These are phyloP conservation scores for Akanthomyces muscarius DNA, from an alignment of 2,329 filamentous ascomycete species.

Conservation along the genomic window DNA sequence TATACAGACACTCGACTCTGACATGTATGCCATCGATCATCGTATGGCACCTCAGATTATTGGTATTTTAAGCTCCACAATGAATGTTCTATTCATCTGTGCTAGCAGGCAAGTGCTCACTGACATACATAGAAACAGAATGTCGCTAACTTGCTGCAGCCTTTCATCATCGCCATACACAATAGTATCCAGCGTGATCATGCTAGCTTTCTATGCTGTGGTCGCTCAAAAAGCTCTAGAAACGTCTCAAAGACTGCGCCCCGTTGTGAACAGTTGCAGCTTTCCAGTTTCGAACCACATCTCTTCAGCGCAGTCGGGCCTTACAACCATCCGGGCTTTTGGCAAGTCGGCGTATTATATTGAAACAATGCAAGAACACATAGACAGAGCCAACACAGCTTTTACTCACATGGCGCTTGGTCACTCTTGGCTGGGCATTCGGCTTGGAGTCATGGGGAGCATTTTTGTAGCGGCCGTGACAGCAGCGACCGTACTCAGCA, in stretches of 20 bases:
- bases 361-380: constrained; percentile 4
- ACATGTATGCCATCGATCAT: constrained; percentile 18
- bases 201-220: background rate
- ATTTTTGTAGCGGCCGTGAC: constrained; percentile 9
- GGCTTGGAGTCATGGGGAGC: constrained; percentile 11
- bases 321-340: constrained; percentile 19
- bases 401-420: constrained; percentile 10
- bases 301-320: constrained; percentile 1
- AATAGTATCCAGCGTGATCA: background rate
- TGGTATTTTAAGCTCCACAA: background rate
- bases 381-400: constrained; percentile 11
- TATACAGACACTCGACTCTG: constrained; percentile 7
- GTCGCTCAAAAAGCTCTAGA: background rate
- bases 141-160: background rate
- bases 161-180: constrained; percentile 6
- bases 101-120: background rate
- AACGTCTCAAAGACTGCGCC: constrained; percentile 1
- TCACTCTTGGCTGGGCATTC: constrained; percentile 5
- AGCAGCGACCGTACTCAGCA: background rate
- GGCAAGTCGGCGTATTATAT: constrained; percentile 3
- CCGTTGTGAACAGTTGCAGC: background rate
- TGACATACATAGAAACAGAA: background rate
- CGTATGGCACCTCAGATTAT: constrained; percentile 12
- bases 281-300: constrained; percentile 13
- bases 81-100: constrained; percentile 34